These are phyloP conservation scores for Dactylellina leptospora DNA, from an alignment of 2,329 filamentous ascomycete genomes.

Conservation along the genomic window DNA sequence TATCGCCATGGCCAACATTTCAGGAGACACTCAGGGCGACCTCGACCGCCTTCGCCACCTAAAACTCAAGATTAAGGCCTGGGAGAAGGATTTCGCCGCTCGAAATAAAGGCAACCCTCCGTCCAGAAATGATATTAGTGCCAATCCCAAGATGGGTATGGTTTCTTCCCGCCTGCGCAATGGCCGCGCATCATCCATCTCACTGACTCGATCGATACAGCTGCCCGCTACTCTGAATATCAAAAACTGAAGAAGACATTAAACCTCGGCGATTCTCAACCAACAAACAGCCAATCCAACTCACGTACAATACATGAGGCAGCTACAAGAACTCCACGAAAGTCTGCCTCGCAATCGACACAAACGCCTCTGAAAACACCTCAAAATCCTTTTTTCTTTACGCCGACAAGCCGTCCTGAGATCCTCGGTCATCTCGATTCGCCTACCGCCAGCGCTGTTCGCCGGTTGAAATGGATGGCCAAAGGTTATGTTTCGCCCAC, in stretches of 20 bases:
- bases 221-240: constrained; percentile 48
- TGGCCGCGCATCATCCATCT: neutral
- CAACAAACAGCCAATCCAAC: too few species aligned
- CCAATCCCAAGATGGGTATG: constrained; percentile 46
- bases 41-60: constrained; percentile 38
- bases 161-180: neutral
- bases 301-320: neutral
- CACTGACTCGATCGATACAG: neutral
- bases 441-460: constrained; percentile 27
- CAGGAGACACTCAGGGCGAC: constrained; percentile 2
- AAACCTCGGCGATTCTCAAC: constrained; percentile 15
- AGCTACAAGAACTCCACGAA: constrained; percentile 8
- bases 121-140: constrained; percentile 38
- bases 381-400: constrained; percentile 41
- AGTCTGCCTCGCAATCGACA: neutral
- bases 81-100: constrained; percentile 46
- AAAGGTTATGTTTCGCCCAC: constrained; percentile 51
- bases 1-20: constrained; percentile 22
- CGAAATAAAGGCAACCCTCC: constrained; percentile 42
- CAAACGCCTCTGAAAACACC: constrained; percentile 32
- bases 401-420: constrained; percentile 30
- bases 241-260: constrained; percentile 40
- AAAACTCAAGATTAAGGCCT: constrained; percentile 48
- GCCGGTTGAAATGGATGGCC: constrained; percentile 44
- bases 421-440: constrained; percentile 16